A percentile compares a stretch with the other conserved stretches of the same genome.
Conservation (phyloP, 2,329 filamentous ascomycete genomes). For the Pleomassaria siparia region DNA sequence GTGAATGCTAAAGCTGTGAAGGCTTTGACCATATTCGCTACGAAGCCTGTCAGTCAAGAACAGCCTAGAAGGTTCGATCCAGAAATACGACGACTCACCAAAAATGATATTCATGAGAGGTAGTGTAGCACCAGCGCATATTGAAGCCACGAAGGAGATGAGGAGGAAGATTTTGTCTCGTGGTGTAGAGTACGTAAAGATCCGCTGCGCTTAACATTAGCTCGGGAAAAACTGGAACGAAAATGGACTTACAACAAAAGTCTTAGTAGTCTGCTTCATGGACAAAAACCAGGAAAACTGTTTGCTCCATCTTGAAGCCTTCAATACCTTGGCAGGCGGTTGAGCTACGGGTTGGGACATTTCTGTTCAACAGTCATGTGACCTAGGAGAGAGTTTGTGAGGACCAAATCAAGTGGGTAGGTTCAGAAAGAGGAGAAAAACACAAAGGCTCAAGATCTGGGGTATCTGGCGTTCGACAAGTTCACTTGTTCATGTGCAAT, state of each 20-base stretch:
- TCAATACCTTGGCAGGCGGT: neutral
- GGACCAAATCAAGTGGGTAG: neutral
- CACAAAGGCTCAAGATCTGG: neutral
- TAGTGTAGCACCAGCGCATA: constrained; percentile 10
- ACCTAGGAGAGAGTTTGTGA: neutral
- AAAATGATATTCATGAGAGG: constrained; percentile 61
- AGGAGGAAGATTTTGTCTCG: constrained; percentile 1
- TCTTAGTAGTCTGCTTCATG: neutral
- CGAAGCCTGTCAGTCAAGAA: neutral
- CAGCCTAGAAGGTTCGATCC: neutral
- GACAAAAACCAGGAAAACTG: neutral
- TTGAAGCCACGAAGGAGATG: constrained; percentile 1
- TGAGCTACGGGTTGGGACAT: neutral
- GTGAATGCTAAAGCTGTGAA: constrained; percentile 4
- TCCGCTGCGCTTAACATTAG: constrained; percentile 3
- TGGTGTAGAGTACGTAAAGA: constrained; percentile 7
- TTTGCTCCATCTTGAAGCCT: neutral
- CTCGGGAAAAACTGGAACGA: neutral
- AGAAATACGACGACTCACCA: constrained; percentile 31
- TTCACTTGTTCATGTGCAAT: neutral
- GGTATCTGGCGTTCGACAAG: neutral
- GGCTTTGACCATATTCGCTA: constrained; percentile 6
- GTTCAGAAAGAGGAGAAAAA: neutral
- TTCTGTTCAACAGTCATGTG: neutral
- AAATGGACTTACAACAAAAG: constrained; percentile 1